Evolutionary conservation across 1,284 basidiomycete species (phyloP), one percentile per base, ranked within the genome.

Genomic region (Austropuccinia psidii): DNA sequence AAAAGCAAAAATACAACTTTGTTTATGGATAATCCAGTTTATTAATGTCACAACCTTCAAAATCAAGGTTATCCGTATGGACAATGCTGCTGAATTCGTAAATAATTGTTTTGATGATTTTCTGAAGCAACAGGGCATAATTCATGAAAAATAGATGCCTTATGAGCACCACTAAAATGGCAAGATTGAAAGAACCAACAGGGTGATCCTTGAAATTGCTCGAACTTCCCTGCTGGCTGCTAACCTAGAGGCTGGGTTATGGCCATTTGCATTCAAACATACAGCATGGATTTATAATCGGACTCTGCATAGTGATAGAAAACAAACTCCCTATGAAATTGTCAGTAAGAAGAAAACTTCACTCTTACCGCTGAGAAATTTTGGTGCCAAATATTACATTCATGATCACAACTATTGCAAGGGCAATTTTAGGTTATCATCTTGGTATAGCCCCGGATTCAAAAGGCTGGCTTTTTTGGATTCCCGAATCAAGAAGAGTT

Each of bases 381-480:
- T n/a, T n/a, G n/a, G n/a, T n/a, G n/a, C n/a, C n/a, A n/a, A n/a
- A n/a, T n/a, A n/a, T n/a, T n/a, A n/a, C n/a, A n/a, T n/a, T n/a
- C n/a, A n/a, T n/a, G n/a, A n/a, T n/a, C n/a, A n/a, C n/a, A n/a
- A n/a, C n/a, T n/a, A n/a, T n/a, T n/a, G n/a, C n/a, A n/a, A n/a
- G n/a, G n/a, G n/a, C n/a, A n/a, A n/a, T n/a, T n/a, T n/a, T n/a
- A n/a, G n/a, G n/a, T n/a, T n/a, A n/a, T n/a, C n/a, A n/a, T n/a
- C n/a, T n/a, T n/a, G n/a, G n/a, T n/a, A n/a, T n/a, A n/a, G n/a
- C n/a, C n/a, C n/a, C n/a, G n/a, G n/a, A n/a, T n/a, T n/a, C n/a
- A n/a, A 66, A 66, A n/a, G 64, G 64, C 1, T 66, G 64, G 64
- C 27, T 66, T 35, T 54, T 66, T 21, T 66, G 64, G 64, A 11